Percentiles rank a stretch among this genome's conserved stretches.
Conservation (phyloP, 1,284 basidiomycete genomes). For the Microbotryum scabiosae region DNA sequence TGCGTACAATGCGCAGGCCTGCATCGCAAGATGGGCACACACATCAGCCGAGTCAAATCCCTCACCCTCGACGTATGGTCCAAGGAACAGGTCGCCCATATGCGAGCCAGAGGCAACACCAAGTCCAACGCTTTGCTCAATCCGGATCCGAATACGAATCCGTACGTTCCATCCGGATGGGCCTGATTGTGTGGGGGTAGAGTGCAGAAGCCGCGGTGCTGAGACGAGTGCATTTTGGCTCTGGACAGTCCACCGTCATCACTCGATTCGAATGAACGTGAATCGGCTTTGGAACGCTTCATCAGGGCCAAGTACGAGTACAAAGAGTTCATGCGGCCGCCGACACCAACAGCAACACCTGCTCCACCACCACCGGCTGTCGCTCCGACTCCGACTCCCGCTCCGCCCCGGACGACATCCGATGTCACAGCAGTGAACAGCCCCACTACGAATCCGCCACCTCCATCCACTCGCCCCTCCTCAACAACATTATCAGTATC, state of each 20-base stretch:
- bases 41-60: slow-evolving; percentile 41
- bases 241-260: slow-evolving; percentile 37
- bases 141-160: slow-evolving; percentile 37
- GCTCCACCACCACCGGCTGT: background rate
- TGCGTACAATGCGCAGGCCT: slow-evolving; percentile 37
- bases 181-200: too few species aligned
- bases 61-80: slow-evolving; percentile 41
- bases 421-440: too few species aligned
- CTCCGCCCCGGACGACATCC: background rate
- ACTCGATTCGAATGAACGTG: slow-evolving; percentile 38
- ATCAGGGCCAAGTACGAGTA: slow-evolving; percentile 41
- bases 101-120: slow-evolving; percentile 38
- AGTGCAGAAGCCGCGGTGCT: too few species aligned
- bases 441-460: background rate
- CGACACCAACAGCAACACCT: background rate
- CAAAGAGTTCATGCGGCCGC: slow-evolving; percentile 1
- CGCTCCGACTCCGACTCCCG: background rate
- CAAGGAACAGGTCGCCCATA: slow-evolving; percentile 39
- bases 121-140: slow-evolving; percentile 36
- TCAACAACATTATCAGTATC: background rate
- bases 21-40: slow-evolving; percentile 40
- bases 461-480: background rate
- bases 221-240: background rate
- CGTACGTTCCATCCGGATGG: slow-evolving; percentile 12
- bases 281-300: slow-evolving; percentile 39